A percentile compares a stretch with the other conserved stretches of the same genome.
Conservation (phyloP, 2,329 filamentous ascomycete species). For the Epichloe bromicola region DNA sequence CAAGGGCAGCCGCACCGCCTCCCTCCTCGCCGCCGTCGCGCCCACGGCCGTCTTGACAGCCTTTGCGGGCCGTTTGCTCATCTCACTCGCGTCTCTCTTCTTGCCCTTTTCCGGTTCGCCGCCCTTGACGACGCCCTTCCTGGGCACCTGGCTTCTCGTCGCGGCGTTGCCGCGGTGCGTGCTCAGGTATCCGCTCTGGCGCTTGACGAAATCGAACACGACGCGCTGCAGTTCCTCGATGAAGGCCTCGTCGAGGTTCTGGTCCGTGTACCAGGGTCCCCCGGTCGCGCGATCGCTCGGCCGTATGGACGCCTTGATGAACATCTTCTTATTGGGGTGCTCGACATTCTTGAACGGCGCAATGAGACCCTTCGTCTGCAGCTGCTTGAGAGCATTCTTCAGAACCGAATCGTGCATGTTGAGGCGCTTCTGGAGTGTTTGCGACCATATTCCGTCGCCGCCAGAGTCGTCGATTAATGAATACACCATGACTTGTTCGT, state of each 20-base stretch:
- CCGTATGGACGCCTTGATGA: conserved; percentile 74
- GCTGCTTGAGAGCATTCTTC: conserved; percentile 68
- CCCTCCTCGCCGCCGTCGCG: conserved; percentile 14
- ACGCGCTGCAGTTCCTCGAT: conserved; percentile 64
- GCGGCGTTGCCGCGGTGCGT: conserved; percentile 18
- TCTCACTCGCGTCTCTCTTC: conserved; percentile 36
- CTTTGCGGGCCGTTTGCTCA: conserved; percentile 20
- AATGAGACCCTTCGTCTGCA: conserved; percentile 73
- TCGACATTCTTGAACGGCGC: conserved; percentile 86
- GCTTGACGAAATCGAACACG: conserved; percentile 61
- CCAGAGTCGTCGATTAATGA: conserved; percentile 77
- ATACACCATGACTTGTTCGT: conserved; percentile 78
- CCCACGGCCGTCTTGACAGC: conserved; percentile 12
- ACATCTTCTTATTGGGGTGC: conserved; percentile 85
- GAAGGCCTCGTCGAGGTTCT: conserved; percentile 78
- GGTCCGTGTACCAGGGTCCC: conserved; percentile 88
- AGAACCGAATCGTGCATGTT: conserved; percentile 76
- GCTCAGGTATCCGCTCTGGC: conserved; percentile 54
- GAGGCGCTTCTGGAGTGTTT: conserved; percentile 65
- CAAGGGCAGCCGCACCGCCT: conserved; percentile 34
- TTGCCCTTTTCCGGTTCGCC: conserved; percentile 28
- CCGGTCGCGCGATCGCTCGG: conserved; percentile 86
- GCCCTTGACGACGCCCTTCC: conserved; percentile 42
- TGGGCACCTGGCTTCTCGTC: conserved; percentile 33
- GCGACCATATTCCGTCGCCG: conserved; percentile 80